Percentiles rank a stretch among this genome's conserved stretches.
Evolutionary conservation across 495 filamentous ascomycete species (phyloP).

Genomic region (Aspergillus asperescens): DNA sequence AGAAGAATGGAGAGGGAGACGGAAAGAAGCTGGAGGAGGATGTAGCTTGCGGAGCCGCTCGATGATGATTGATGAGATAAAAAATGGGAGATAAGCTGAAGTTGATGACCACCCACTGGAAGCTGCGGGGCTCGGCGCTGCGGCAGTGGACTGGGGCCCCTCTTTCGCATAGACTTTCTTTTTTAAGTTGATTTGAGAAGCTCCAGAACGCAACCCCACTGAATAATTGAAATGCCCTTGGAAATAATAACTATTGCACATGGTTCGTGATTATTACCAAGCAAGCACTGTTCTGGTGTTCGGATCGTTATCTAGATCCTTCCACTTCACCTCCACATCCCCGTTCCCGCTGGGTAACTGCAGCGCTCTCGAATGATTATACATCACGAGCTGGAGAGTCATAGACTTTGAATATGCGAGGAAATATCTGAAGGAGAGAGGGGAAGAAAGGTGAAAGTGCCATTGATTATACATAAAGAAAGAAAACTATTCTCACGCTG

Average conservation of each 20-base stretch:
- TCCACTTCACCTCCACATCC: background rate
- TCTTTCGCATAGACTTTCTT: constrained; percentile 35
- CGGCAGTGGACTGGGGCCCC: constrained; percentile 5
- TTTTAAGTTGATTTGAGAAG: constrained; percentile 17
- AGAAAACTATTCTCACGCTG: constrained; percentile 9
- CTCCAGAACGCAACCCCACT: background rate
- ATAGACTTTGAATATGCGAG: background rate
- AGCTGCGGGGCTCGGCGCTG: background rate
- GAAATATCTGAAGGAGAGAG: background rate
- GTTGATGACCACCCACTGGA: background rate
- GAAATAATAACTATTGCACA: too few species aligned
- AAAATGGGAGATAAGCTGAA: background rate
- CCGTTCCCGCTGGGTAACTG: background rate
- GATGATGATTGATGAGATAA: constrained; percentile 6
- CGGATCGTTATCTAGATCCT: background rate
- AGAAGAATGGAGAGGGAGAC: background rate
- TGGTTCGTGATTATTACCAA: too few species aligned
- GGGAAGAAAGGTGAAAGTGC: background rate
- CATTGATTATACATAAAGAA: constrained; percentile 20
- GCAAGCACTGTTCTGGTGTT: background rate
- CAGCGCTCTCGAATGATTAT: too few species aligned
- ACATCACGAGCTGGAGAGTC: too few species aligned
- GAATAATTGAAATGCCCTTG: background rate
- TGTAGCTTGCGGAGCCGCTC: background rate
- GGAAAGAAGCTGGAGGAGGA: background rate